A percentile compares a stretch with the other conserved stretches of the same genome.
phyloP scores from a whole-genome alignment of 2,329 filamentous ascomycete genomes.

The Fusarium sp. region DNA sequence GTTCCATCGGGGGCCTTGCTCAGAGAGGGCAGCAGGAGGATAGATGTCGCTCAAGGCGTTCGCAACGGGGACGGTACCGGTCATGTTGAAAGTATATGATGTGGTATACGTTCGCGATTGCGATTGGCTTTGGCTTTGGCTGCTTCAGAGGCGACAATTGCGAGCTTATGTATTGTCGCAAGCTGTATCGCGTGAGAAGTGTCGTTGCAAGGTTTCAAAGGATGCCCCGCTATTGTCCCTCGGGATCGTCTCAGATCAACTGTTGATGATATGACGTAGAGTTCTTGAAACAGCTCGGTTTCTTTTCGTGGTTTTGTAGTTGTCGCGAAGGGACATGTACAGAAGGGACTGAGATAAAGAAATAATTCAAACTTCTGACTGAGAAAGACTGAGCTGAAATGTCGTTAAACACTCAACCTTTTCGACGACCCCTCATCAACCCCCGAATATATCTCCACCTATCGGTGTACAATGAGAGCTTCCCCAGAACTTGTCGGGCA shows the following conservation, averaged over 20 bases:
- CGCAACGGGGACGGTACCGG: constrained; percentile 76
- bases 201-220: constrained; percentile 35
- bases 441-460: constrained; percentile 44
- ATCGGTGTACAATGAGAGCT: constrained; percentile 37
- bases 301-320: not conserved
- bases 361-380: not conserved
- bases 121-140: not conserved
- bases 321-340: not conserved
- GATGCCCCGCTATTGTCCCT: constrained; percentile 42
- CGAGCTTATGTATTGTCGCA: constrained; percentile 22
- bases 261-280: constrained; percentile 34
- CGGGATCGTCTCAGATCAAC: constrained; percentile 21
- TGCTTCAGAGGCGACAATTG: not conserved
- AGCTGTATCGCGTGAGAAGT: constrained; percentile 36
- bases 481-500: constrained; percentile 20
- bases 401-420: not conserved
- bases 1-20: constrained; percentile 81
- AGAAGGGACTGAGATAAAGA: not conserved
- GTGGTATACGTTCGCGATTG: not conserved
- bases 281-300: not conserved
- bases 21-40: constrained; percentile 74
- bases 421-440: constrained; percentile 19
- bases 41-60: constrained; percentile 85
- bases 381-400: not conserved
- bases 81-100: constrained; percentile 52